Evolutionary conservation across 768 basidiomycete species (phyloP).

Genomic region (Mycena epipterygia): DNA sequence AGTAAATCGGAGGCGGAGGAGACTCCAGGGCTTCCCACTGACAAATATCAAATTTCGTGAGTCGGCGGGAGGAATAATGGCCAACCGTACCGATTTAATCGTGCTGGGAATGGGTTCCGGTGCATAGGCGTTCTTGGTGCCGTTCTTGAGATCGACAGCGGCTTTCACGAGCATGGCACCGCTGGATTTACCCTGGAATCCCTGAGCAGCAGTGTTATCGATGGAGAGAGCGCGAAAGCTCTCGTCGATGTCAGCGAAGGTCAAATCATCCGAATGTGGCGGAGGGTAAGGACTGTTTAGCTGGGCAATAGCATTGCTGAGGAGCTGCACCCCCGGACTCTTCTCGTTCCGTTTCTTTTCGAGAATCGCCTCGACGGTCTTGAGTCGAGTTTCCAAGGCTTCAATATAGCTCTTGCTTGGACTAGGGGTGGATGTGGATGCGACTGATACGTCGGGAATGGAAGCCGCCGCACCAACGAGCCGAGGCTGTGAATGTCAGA

Average conservation of each 20-base stretch:
- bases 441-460: too few species aligned
- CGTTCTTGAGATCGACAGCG: constrained; percentile 71
- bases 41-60: too few species aligned
- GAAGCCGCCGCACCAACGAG: not conserved
- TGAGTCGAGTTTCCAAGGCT: constrained; percentile 12
- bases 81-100: constrained; percentile 52
- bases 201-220: constrained; percentile 10
- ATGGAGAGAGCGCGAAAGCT: constrained; percentile 4
- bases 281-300: constrained; percentile 13
- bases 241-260: constrained; percentile 10
- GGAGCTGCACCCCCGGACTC: constrained; percentile 14
- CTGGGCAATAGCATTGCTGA: not conserved
- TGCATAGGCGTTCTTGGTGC: constrained; percentile 32
- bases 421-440: not conserved
- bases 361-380: constrained; percentile 15
- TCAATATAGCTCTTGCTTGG: constrained; percentile 2
- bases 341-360: not conserved
- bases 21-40: not conserved
- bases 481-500: not conserved
- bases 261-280: constrained; percentile 20
- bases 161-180: constrained; percentile 67
- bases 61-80: not conserved
- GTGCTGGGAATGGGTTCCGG: constrained; percentile 39
- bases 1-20: constrained; percentile 40
- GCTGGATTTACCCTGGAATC: constrained; percentile 72